Evolutionary conservation across 805 yeast genomes (phyloP).

Genomic region (Metschnikowia proteae): DNA sequence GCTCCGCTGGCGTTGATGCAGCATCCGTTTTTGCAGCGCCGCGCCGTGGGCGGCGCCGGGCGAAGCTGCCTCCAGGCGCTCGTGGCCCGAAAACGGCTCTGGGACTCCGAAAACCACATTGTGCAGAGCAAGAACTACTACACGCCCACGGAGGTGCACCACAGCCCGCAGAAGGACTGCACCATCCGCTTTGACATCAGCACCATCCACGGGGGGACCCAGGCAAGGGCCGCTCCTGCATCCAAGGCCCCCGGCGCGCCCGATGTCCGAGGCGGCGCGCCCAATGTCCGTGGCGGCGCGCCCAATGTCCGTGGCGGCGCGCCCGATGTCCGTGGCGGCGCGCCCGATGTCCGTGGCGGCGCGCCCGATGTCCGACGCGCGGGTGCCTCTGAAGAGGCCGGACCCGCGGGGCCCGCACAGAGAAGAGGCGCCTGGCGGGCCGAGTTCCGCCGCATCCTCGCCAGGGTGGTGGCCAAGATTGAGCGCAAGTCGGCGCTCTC

Average conservation of each 20-base stretch:
- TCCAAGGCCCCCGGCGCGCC: too few species aligned
- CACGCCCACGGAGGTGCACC: conserved; percentile 32
- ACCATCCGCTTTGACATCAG: conserved; percentile 37
- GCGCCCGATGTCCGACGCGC: too few species aligned
- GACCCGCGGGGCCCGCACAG: too few species aligned
- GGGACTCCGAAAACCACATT: conserved; percentile 38
- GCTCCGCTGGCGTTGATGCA: not conserved
- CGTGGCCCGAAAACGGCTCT: conserved; percentile 33
- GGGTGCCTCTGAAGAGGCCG: too few species aligned
- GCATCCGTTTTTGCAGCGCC: conserved; percentile 2
- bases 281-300: too few species aligned
- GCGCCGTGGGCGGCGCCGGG: not conserved
- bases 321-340: too few species aligned
- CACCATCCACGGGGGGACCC: conserved; percentile 18
- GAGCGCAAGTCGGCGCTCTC: conserved; percentile 25
- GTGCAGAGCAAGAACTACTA: conserved; percentile 29
- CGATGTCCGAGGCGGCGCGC: too few species aligned
- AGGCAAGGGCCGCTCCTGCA: too few species aligned
- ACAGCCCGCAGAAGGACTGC: conserved; percentile 4
- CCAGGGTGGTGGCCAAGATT: conserved; percentile 24
- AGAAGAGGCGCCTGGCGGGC: conserved; percentile 1
- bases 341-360: too few species aligned
- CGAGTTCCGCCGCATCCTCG: conserved; percentile 19
- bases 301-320: too few species aligned
- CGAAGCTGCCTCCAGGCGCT: conserved; percentile 25